Base-by-base conservation (phyloP, 2,329 filamentous ascomycete genomes). In the Eurotiales sp. region DNA sequence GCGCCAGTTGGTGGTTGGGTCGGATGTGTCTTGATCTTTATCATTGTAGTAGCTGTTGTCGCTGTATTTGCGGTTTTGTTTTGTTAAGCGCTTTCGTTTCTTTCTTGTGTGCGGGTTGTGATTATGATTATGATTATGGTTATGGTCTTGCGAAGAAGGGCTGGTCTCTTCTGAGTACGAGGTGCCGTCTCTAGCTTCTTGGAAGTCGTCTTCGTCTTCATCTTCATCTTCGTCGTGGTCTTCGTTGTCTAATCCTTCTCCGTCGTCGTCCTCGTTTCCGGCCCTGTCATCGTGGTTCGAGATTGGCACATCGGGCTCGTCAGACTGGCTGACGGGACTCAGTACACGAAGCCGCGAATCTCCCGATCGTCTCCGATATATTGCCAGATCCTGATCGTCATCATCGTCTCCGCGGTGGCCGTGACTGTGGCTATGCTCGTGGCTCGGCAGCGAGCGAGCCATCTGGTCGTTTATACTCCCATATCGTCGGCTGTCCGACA, bases 271-370 rank as follows among this genome's bases (percentile, higher is more conserved):
- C 7, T 49, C 23, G 5, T 32, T 44, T 37, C 44, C 30, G 12
- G 36, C n/a, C n/a, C n/a, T n/a, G 19, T 14, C 12, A n/a, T 21
- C 19, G 17, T 34, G 27, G 37, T 30, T 23, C 10, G 42, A 32
- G 22, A 39, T 34, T 7, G 32, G 27, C 6, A 48, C 39, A 58
- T 59, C 67, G 48, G 81, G 81, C 62, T 85, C 86, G 61, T 91
- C 86, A 39, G 86, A 85, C 64, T 95, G 88, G 62, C 88, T 93
- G 76, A 95, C 90, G 1, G 91, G 91, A 57, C 85, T 90, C 22
- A 96, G 75, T 14, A 95, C 79, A 61, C 85, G 83, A 72, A 90
- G 78, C 74, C 56, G 80, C 75, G 58, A 77, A 74, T 46, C 80
- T 74, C 52, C 48, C 17, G 43, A 34, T 10, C 60, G 73, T 75